These are phyloP conservation scores for Martensiomyces pterosporus DNA, from an alignment of 192 early-diverging fungal species.

Conservation along the genomic window DNA sequence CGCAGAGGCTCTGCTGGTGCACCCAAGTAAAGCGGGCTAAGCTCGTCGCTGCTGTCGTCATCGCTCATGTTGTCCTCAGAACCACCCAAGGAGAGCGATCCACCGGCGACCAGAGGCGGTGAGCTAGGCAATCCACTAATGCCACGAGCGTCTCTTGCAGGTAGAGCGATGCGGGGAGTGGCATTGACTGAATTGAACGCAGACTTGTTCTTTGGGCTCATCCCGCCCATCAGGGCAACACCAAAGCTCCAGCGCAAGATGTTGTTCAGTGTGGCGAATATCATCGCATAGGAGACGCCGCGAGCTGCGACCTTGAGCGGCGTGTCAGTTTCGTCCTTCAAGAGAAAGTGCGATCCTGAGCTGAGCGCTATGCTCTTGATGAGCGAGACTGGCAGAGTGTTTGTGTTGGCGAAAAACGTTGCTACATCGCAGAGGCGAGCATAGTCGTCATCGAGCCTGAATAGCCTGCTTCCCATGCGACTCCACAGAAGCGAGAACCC, in stretches of 20 bases:
- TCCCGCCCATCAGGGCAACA: constrained; percentile 56
- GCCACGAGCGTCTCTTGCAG: constrained; percentile 7
- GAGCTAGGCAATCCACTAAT: constrained; percentile 2
- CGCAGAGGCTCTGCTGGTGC: constrained; percentile 13
- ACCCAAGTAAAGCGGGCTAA: constrained; percentile 33
- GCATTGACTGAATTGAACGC: constrained; percentile 32
- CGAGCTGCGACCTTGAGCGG: constrained; percentile 50
- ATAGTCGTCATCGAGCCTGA: constrained; percentile 50
- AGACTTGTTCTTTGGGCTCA: constrained; percentile 17
- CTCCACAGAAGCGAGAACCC: constrained; percentile 44
- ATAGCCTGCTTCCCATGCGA: constrained; percentile 30
- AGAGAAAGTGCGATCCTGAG: constrained; percentile 38
- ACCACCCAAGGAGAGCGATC: no score
- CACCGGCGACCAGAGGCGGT: neutral
- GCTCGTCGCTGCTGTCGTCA: constrained; percentile 15
- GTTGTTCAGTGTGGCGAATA: constrained; percentile 76
- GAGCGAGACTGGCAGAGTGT: constrained; percentile 66
- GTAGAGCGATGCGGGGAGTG: constrained; percentile 24
- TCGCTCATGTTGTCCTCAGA: neutral
- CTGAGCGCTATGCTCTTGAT: constrained; percentile 59
- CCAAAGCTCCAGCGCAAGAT: constrained; percentile 77
- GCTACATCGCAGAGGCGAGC: constrained; percentile 61
- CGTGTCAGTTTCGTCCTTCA: constrained; percentile 44
- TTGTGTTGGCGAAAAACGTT: constrained; percentile 69
- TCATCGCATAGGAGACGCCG: constrained; percentile 74